Evolutionary conservation across 495 filamentous ascomycete genomes (phyloP).

Genomic region (Cercophora samala): DNA sequence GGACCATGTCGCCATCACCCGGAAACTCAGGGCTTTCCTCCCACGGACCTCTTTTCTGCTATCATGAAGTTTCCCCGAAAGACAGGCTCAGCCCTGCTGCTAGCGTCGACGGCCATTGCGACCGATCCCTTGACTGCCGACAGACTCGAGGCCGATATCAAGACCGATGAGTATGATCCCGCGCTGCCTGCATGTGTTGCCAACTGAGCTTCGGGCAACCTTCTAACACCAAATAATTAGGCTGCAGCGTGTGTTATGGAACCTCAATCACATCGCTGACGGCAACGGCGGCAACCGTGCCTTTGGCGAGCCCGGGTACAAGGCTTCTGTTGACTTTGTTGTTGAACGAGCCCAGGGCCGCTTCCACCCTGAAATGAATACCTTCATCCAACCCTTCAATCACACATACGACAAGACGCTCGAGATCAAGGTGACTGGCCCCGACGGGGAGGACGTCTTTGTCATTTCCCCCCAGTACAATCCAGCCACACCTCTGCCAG

Average conservation of each 20-base stretch:
- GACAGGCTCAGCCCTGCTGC: constrained; percentile 14
- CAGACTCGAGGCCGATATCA: constrained; percentile 31
- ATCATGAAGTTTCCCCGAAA: constrained; percentile 19
- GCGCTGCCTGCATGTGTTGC: constrained; percentile 18
- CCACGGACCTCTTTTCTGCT: constrained; percentile 5
- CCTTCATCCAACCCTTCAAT: constrained; percentile 55
- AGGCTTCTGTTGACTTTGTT: constrained; percentile 61
- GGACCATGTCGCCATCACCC: background rate
- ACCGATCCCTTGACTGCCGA: constrained; percentile 28
- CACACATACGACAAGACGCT: constrained; percentile 33
- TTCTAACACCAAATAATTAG: constrained; percentile 14
- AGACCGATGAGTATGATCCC: constrained; percentile 23
- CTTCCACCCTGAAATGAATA: constrained; percentile 31
- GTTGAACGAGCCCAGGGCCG: constrained; percentile 41
- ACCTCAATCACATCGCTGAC: constrained; percentile 43
- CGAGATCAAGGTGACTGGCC: constrained; percentile 28
- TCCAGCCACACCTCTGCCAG: constrained; percentile 24
- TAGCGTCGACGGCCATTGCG: constrained; percentile 20
- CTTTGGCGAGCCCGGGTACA: constrained; percentile 59
- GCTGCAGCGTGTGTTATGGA: constrained; percentile 35
- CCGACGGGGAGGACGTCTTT: constrained; percentile 28
- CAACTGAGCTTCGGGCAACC: background rate
- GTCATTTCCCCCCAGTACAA: constrained; percentile 34
- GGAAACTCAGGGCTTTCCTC: background rate
- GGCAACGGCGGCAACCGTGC: constrained; percentile 48